Base-by-base conservation (phyloP, 352 stramenopile genomes). In the Globisporangium mamillatum region DNA sequence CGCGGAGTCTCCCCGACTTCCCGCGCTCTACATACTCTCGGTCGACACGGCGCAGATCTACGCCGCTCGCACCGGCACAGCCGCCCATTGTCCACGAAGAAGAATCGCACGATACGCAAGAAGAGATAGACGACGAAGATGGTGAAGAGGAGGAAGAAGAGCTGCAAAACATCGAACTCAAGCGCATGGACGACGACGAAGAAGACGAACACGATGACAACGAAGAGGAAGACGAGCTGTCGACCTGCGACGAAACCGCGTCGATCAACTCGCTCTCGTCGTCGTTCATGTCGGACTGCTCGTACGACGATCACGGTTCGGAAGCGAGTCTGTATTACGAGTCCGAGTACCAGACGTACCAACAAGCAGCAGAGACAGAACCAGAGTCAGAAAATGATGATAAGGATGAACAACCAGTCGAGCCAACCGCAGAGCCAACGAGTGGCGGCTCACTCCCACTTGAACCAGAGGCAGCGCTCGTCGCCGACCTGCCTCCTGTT, bases 171-270 rank as follows among this genome's bases (percentile, higher is more conserved):
- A 9, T 22, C 6, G 18, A 22, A 22, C 12, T 22, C 6, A 25
- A 65, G 41, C 12, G 3, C 38, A 67, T 24, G 53, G 27, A 50
- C 10, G 34, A 50, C 8, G 6, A 3, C 2, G 18, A 22, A 8
- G 29, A 9, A n/a, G 12, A 60, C n/a, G 32, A 48, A 61, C 38
- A 12, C 20, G 61, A 66, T 3, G 60, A 61, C 10, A 22, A 18
- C 16, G 52, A 68, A 1, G 55, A 69, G 14, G 55, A 64, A 8
- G 38, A 66, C 41, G 60, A 62, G 24, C 20, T 64, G 18, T 63
- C 61, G 60, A 71, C 66, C 16, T 67, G 61, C 53, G 66, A 67
- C 38, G 66, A 71, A 20, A 71, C 66, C 6, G 66, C 52, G 60
- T 71, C 66, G 27, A 67, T 67, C 38, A 22, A 53, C 41, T 71